Percentiles rank a stretch among this genome's conserved stretches.
phyloP scores from a whole-genome alignment of 768 basidiomycete genomes.

The Mycena capillaripes region DNA sequence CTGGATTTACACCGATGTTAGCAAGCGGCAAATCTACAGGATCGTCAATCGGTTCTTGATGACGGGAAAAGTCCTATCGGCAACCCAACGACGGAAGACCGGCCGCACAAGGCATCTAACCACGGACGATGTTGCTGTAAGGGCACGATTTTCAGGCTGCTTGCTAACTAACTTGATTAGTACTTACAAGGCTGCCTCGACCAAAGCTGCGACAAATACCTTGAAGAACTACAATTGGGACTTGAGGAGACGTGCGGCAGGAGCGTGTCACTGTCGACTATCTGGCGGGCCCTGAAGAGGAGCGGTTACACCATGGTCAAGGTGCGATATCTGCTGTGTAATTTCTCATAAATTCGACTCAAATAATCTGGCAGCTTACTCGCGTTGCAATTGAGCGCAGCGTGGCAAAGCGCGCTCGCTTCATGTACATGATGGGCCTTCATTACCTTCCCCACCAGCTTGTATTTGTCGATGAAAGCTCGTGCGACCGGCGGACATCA shows the following conservation, averaged over 20 bases:
- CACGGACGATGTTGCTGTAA: not conserved
- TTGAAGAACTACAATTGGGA: constrained; percentile 44
- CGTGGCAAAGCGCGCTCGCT: constrained; percentile 14
- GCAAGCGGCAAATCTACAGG: constrained; percentile 2
- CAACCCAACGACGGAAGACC: not conserved
- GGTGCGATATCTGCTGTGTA: constrained; percentile 38
- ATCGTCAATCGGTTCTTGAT: not conserved
- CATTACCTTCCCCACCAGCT: constrained; percentile 35
- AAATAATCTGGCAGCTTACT: constrained; percentile 21
- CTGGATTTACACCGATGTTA: not conserved
- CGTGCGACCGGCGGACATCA: constrained; percentile 38
- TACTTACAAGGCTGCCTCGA: constrained; percentile 27
- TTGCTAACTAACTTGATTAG: not conserved
- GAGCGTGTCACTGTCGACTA: constrained; percentile 39
- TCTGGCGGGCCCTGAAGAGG: constrained; percentile 40
- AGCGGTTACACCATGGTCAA: constrained; percentile 44
- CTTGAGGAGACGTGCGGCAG: constrained; percentile 38
- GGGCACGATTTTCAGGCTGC: not conserved
- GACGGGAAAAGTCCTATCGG: not conserved
- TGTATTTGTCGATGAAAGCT: constrained; percentile 45
- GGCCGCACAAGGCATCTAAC: not conserved
- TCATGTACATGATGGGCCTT: not conserved
- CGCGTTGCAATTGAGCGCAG: constrained; percentile 31
- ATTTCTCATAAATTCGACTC: not conserved
- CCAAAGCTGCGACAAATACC: constrained; percentile 42